These are phyloP conservation scores for Schwanniomyces yamadae DNA, from an alignment of 805 yeast genomes.

Conservation along the genomic window DNA sequence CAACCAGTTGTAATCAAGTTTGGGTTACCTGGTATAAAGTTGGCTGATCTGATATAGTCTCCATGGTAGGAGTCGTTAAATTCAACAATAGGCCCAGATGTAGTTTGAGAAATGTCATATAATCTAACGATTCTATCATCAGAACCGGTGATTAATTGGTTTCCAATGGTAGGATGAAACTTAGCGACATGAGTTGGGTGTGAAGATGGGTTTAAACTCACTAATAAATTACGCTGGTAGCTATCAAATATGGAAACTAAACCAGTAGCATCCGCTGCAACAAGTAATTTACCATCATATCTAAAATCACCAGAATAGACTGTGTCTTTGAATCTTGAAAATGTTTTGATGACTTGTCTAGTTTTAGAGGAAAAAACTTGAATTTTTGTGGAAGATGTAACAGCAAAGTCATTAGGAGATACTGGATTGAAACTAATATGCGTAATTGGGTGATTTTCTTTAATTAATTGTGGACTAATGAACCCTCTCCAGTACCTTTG, in stretches of 20 bases:
- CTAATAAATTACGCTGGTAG: slow-evolving; percentile 67
- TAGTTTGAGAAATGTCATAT: slow-evolving; percentile 80
- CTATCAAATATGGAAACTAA: slow-evolving; percentile 89
- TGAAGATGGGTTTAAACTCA: slow-evolving; percentile 76
- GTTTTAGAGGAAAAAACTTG: slow-evolving; percentile 94
- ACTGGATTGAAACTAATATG: slow-evolving; percentile 86
- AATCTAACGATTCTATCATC: slow-evolving; percentile 87
- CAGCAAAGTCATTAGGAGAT: slow-evolving; percentile 88
- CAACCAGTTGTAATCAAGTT: slow-evolving; percentile 89
- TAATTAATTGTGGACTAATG: slow-evolving; percentile 79
- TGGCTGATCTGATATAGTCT: slow-evolving; percentile 85
- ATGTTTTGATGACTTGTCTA: slow-evolving; percentile 83
- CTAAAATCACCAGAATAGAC: slow-evolving; percentile 92
- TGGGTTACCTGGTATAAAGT: slow-evolving; percentile 71
- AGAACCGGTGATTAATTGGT: slow-evolving; percentile 80
- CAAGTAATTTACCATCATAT: slow-evolving; percentile 84
- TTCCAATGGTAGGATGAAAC: slow-evolving; percentile 76
- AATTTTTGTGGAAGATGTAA: slow-evolving; percentile 85
- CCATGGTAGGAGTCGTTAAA: slow-evolving; percentile 65
- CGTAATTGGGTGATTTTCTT: slow-evolving; percentile 89
- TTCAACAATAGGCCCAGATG: slow-evolving; percentile 64
- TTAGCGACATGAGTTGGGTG: slow-evolving; percentile 93
- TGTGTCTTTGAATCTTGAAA: slow-evolving; percentile 83
- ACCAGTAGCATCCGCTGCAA: slow-evolving; percentile 95
- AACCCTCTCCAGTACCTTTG: slow-evolving; percentile 93